These are phyloP conservation scores for Xylaria curta DNA, from an alignment of 495 filamentous ascomycete genomes.

Conservation along the genomic window DNA sequence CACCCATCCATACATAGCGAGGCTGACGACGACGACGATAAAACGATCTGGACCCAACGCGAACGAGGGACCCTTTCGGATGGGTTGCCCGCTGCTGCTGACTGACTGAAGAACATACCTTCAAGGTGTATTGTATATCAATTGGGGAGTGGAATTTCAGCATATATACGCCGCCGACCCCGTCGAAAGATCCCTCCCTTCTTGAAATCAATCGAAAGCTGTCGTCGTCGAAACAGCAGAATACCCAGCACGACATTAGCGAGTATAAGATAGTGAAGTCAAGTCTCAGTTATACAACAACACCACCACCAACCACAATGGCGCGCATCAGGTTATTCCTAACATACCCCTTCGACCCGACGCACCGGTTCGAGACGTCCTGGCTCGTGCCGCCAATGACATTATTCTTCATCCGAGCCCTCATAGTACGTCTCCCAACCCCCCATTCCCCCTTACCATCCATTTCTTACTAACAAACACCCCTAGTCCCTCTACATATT, in stretches of 20 bases:
- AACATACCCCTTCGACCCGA: slow-evolving; percentile 49
- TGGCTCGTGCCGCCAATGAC: slow-evolving; percentile 72
- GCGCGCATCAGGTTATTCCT: neutral
- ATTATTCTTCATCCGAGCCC: slow-evolving; percentile 65
- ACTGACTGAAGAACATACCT: neutral
- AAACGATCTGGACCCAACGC: neutral
- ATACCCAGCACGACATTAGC: neutral
- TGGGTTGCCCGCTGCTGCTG: neutral
- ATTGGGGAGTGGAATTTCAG: neutral
- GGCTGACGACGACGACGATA: neutral
- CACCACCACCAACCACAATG: neutral
- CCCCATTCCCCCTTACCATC: too few relatives aligned
- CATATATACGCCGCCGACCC: too few relatives aligned
- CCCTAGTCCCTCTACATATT: slow-evolving; percentile 70
- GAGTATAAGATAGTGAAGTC: too few relatives aligned
- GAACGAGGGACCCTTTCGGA: neutral
- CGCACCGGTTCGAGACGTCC: slow-evolving; percentile 74
- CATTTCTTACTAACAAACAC: too few relatives aligned
- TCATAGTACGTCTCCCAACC: too few relatives aligned
- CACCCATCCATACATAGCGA: neutral
- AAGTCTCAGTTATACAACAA: too few relatives aligned
- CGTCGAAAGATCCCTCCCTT: too few relatives aligned
- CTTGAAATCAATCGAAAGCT: too few relatives aligned
- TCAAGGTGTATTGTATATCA: neutral
- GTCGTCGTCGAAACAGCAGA: neutral